Evolutionary conservation across 202 grass and related monocot species (phyloP).

Genomic region (Setaria viridis): DNA sequence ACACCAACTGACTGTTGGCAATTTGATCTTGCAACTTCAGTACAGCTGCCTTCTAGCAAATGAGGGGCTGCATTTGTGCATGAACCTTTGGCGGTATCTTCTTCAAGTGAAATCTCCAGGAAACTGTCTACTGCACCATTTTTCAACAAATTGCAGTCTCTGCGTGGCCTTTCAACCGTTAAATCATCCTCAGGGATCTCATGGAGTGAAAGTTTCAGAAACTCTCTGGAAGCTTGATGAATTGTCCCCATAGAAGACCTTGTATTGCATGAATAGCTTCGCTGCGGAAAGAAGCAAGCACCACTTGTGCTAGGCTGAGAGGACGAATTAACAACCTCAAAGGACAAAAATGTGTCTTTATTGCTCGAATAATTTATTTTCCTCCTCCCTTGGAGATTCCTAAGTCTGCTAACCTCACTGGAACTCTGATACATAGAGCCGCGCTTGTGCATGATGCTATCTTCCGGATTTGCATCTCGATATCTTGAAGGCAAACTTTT

Average conservation of each 20-base stretch:
- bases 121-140: conserved; percentile 41
- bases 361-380: conserved; percentile 54
- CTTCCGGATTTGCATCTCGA: conserved; percentile 33
- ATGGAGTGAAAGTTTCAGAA: conserved; percentile 58
- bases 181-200: conserved; percentile 53
- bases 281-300: conserved; percentile 10
- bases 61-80: conserved; percentile 38
- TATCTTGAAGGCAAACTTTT: conserved; percentile 81
- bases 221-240: conserved; percentile 53
- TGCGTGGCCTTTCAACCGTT: conserved; percentile 51
- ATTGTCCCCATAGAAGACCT: conserved; percentile 50
- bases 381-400: conserved; percentile 63
- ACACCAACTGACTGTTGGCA: conserved; percentile 19
- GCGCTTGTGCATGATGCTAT: conserved; percentile 59
- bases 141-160: conserved; percentile 69
- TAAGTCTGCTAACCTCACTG: conserved; percentile 74
- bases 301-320: conserved; percentile 62
- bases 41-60: conserved; percentile 38
- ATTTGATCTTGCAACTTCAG: conserved; percentile 40
- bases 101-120: conserved; percentile 59
- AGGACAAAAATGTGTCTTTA: conserved; percentile 64
- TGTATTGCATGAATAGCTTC: conserved; percentile 29
- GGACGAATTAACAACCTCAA: conserved; percentile 56
- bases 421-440: conserved; percentile 96
- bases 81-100: conserved; percentile 34